Evolutionary conservation across 2,329 filamentous ascomycete genomes (phyloP), one percentile per base, ranked within the genome.

Genomic region (Dothideomycetes sp.): DNA sequence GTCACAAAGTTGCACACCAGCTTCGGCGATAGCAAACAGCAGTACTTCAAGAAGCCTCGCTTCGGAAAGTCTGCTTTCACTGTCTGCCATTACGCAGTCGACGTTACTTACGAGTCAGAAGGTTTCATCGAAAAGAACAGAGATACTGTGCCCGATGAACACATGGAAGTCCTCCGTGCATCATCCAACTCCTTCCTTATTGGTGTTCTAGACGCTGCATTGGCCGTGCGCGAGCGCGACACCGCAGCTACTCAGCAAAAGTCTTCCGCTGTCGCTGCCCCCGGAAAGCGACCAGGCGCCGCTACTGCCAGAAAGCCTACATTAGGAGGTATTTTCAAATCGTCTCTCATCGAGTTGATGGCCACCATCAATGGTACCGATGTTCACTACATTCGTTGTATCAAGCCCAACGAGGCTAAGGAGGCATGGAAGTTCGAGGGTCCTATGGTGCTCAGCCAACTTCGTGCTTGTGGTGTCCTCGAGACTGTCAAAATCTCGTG

Each of bases 121-220:
- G 91, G 91, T 33, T 98, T 98, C 65, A 95, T 98, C 55, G 93
- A 98, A 63, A 98, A 98, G 75, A 98, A 98, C 64, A 80, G 91
- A 62, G 91, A 98, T 63, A 98, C 93, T 15, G 91, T 98, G 33
- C 91, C 91, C 5, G 91, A 98, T 58, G 91, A 98, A 67, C 91
- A 96, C 59, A 84, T 98, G 80, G 87, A 91, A 45, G 82, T 98
- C 25, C 73, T 98, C 49, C 82, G 78, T 52, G 79, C 80, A 37
- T 93, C 87, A 1, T 81, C 76, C 22, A 98, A 95, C 63, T 67
- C 69, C 34, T 98, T 98, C 70, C 70, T 98, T 42, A 77, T 74
- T 31, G 76, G 86, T 43, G 86, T 98, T 5, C 66, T 98, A 30
- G 83, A 88, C 37, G 85, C 87, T 23, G 89, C 89, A 24, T 80